phyloP scores from a whole-genome alignment of 768 basidiomycete genomes.

The Coprinopsis strossmayeri region DNA sequence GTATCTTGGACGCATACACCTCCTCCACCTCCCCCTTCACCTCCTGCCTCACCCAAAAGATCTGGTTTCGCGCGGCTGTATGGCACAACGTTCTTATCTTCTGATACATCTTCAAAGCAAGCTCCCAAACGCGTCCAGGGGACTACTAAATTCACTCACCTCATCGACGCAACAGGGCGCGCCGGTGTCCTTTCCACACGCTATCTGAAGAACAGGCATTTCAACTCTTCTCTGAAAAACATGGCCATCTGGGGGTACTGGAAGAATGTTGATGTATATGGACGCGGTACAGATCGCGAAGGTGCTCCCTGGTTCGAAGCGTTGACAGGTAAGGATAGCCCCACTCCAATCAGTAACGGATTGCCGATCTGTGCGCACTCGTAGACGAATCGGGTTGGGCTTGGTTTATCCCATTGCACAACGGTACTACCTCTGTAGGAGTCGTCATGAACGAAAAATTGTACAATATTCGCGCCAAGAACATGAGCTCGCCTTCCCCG shows the following conservation, averaged over 20 bases:
- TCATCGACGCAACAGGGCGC: conserved; percentile 75
- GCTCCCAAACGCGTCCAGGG: conserved; percentile 26
- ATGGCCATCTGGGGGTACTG: conserved; percentile 79
- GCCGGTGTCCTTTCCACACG: conserved; percentile 61
- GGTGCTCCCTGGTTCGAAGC: conserved; percentile 70
- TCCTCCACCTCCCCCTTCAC: conserved; percentile 32
- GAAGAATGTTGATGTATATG: conserved; percentile 48
- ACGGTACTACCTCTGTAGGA: conserved; percentile 56
- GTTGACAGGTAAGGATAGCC: conserved; percentile 44
- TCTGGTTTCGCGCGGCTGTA: conserved; percentile 21
- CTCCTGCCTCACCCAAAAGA: conserved; percentile 31
- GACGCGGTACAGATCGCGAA: conserved; percentile 38
- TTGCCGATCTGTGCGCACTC: conserved; percentile 5
- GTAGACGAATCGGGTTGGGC: conserved; percentile 66
- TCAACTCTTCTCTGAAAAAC: conserved; percentile 65
- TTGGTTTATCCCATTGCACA: conserved; percentile 66
- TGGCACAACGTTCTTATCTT: conserved; percentile 10
- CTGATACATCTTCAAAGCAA: conserved; percentile 4
- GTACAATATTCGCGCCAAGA: conserved; percentile 28
- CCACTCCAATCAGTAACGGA: not conserved
- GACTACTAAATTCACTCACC: conserved; percentile 54
- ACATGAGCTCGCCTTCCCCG: conserved; percentile 21
- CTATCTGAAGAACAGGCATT: conserved; percentile 64
- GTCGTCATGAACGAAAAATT: conserved; percentile 52
- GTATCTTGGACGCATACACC: conserved; percentile 47